These are phyloP conservation scores for Lactarius quietus DNA, from an alignment of 768 basidiomycete genomes.

Conservation along the genomic window DNA sequence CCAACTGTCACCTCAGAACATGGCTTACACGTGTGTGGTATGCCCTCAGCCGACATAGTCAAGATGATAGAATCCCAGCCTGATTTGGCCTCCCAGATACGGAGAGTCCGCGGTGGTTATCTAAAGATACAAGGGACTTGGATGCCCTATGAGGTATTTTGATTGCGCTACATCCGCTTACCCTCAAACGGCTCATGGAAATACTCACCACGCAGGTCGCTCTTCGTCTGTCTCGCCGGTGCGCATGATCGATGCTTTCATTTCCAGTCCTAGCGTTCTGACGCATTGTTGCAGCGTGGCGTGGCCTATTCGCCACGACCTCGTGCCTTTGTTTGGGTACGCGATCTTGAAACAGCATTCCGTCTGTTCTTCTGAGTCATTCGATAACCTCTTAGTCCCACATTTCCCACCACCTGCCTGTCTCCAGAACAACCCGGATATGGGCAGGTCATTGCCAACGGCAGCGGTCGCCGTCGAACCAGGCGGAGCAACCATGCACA, in stretches of 20 bases:
- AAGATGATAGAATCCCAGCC: conserved; percentile 92
- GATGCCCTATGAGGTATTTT: conserved; percentile 83
- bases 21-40: conserved; percentile 14
- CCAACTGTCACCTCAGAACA: not conserved
- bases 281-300: conserved; percentile 58
- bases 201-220: conserved; percentile 52
- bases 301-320: conserved; percentile 82
- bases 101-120: conserved; percentile 82
- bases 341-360: conserved; percentile 21
- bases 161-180: not conserved
- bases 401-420: conserved; percentile 78
- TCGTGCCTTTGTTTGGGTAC: conserved; percentile 86
- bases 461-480: conserved; percentile 22
- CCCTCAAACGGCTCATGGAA: conserved; percentile 15
- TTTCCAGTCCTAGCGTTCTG: conserved; percentile 5
- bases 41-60: conserved; percentile 75
- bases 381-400: conserved; percentile 50
- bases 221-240: conserved; percentile 76
- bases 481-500: conserved; percentile 22
- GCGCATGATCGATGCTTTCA: conserved; percentile 29
- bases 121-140: conserved; percentile 92
- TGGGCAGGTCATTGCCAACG: conserved; percentile 68
- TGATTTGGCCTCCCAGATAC: conserved; percentile 75
- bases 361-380: conserved; percentile 21
- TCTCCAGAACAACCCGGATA: conserved; percentile 84